Evolutionary conservation across 345 rosid species (phyloP).

Genomic region (Dimocarpus longan): DNA sequence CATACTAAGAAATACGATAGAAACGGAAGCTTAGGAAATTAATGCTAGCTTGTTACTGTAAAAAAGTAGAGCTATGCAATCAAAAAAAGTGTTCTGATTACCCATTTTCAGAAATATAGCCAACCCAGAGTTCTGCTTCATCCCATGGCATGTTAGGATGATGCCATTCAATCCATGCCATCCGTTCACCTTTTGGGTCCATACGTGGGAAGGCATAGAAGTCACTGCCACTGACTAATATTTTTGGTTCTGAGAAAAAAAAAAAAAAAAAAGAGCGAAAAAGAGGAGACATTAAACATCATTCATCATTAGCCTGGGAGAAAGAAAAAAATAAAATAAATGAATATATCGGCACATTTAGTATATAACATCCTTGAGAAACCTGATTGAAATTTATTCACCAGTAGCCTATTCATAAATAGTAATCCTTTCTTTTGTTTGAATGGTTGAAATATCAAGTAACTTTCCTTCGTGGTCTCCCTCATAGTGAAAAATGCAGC

Average conservation of each 20-base stretch:
- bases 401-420: neutral
- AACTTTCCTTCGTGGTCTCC: neutral
- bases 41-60: neutral
- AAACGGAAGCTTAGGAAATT: neutral
- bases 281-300: neutral
- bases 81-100: conserved; percentile 29
- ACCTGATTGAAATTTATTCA: neutral
- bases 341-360: neutral
- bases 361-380: conserved; percentile 1
- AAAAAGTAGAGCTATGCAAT: neutral
- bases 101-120: conserved; percentile 82
- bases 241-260: conserved; percentile 61
- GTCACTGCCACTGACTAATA: conserved; percentile 72
- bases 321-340: neutral
- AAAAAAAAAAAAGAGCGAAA: conserved; percentile 1
- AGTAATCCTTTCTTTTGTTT: neutral
- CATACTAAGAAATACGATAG: neutral
- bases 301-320: conserved; percentile 2
- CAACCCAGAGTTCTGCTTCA: conserved; percentile 91
- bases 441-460: neutral
- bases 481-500: neutral
- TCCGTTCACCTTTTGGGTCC: conserved; percentile 62
- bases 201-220: conserved; percentile 97
- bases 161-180: conserved; percentile 94
- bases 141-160: conserved; percentile 99